Evolutionary conservation across 2,329 filamentous ascomycete genomes (phyloP), one percentile per base, ranked within the genome.

Genomic region (Trichoderma gracile): DNA sequence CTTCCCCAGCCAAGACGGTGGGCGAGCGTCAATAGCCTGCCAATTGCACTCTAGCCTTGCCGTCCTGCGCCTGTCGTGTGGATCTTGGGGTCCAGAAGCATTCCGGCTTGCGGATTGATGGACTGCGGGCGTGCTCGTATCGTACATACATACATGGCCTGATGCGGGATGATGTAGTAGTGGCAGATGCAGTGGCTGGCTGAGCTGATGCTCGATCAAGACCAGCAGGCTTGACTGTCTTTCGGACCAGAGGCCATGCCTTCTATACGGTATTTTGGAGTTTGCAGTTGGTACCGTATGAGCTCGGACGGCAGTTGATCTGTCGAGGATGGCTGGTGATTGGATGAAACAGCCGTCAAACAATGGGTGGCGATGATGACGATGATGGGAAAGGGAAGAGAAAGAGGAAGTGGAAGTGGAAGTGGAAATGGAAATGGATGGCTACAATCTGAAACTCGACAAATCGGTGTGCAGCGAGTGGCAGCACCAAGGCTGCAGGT

Each of bases 11-110:
- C 33, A 5, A 9, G 40, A 27, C 23, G 42, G 2, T 58, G 42
- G 17, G 33, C 12, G 33, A 38, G 33, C 33, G 12, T 14, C 30
- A 10, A 30, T 30, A 19, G 43, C 56, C 56, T 49, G 45, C 56
- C 56, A 30, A 23, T 59, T 42, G 43, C 45, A 59, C 56, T 12
- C 56, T 59, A 59, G 56, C 25, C 15, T 45, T 40, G 45, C 56
- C 30, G 43, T 4, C 45, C 25, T 59, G 19, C n/a, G 19, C 30
- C 10, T 25, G 43, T 47, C 17, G 9, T 58, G n/a, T 38, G 55
- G 55, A 58, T 25, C 38, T 38, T 5, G 4, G 40, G 33, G 19
- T 17, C 58, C 6, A 53, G 47, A 53, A 61, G 45, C 23, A 43
- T 14, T 38, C 14, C 33, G 5, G 12, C 12, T 14, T 38, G 33